Evolutionary conservation across 306 rosid genomes (phyloP).

Genomic region (Luffa acutangula): DNA sequence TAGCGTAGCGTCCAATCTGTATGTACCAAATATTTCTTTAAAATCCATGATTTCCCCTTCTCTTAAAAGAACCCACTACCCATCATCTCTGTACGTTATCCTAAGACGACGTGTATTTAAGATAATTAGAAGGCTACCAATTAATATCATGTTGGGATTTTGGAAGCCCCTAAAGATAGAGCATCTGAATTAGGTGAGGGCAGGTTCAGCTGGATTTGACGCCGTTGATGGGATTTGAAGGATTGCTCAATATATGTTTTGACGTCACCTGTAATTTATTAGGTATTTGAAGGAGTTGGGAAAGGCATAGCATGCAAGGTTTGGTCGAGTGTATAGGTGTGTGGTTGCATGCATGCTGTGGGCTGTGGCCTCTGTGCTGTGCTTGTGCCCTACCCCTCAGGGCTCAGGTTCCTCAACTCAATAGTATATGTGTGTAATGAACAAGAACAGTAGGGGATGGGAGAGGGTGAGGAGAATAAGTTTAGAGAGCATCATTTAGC

Average conservation of each 20-base stretch:
- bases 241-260: not conserved
- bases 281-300: not conserved
- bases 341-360: not conserved
- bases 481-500: not conserved
- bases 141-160: not conserved
- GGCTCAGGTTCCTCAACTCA: not conserved
- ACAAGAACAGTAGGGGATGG: not conserved
- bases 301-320: not conserved
- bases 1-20: constrained; percentile 1
- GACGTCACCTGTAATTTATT: not conserved
- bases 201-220: constrained; percentile 1
- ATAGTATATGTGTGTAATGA: not conserved
- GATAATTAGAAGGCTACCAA: not conserved
- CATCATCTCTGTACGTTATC: not conserved
- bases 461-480: not conserved
- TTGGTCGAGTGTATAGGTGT: not conserved
- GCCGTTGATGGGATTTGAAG: not conserved
- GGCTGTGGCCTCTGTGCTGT: not conserved
- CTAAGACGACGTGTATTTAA: not conserved
- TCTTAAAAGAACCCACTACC: not conserved
- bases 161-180: not conserved
- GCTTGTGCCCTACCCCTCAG: not conserved
- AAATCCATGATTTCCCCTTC: not conserved
- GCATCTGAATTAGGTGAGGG: constrained; percentile 4
- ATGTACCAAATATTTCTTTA: constrained; percentile 5